Evolutionary conservation across 495 filamentous ascomycete genomes (phyloP).

Genomic region (Tuber magnatum): DNA sequence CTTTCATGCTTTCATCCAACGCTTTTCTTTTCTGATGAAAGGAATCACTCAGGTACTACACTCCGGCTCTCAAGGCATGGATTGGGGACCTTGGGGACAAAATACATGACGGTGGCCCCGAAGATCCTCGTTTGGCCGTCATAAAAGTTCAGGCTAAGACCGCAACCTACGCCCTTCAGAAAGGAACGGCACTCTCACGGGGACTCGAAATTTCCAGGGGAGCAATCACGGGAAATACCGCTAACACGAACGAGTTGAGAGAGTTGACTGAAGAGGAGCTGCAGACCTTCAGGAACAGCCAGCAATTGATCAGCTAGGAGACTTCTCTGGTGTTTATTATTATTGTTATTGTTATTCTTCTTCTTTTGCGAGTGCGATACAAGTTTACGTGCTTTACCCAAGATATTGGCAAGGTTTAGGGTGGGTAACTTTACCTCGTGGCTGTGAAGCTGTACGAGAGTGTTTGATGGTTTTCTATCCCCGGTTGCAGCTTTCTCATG

Average conservation of each 20-base stretch:
- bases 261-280: constrained; percentile 67
- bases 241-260: constrained; percentile 68
- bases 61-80: constrained; percentile 70
- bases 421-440: neutral
- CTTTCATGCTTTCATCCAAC: neutral
- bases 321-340: neutral
- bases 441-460: neutral
- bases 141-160: constrained; percentile 60
- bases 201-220: constrained; percentile 69
- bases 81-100: constrained; percentile 86
- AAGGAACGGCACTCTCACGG: constrained; percentile 52
- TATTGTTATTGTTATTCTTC: neutral
- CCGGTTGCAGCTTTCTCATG: neutral
- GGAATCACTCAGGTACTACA: constrained; percentile 48
- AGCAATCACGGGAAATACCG: constrained; percentile 61
- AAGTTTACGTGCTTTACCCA: neutral
- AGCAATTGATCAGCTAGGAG: constrained; percentile 43
- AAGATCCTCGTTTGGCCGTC: constrained; percentile 71
- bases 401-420: neutral
- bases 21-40: neutral
- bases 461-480: neutral
- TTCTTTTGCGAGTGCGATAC: neutral
- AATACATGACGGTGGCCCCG: constrained; percentile 69
- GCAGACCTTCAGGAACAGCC: constrained; percentile 45
- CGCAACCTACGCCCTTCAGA: constrained; percentile 55